phyloP scores from a whole-genome alignment of 371 early-diverging fungal species.

The Syncephalastrum sp. region DNA sequence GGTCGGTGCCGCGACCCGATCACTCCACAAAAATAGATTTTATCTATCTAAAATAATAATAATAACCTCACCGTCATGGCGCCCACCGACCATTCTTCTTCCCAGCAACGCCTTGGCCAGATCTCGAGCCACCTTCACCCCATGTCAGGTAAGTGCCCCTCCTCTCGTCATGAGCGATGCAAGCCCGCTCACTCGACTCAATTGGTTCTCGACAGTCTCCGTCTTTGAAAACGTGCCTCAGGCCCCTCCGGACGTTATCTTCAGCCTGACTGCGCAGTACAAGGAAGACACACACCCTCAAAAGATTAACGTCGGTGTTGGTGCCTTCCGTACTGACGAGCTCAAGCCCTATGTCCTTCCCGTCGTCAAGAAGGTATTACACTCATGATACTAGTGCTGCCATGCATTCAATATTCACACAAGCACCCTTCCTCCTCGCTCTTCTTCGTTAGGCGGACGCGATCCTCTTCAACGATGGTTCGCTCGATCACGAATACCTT shows the following conservation, averaged over 20 bases:
- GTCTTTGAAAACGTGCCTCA: slow-evolving; percentile 65
- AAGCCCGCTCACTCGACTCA: not conserved
- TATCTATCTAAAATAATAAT: slow-evolving; percentile 1
- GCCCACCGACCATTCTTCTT: slow-evolving; percentile 5
- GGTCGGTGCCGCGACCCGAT: slow-evolving; percentile 6
- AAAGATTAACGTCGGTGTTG: slow-evolving; percentile 96
- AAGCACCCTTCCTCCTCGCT: not conserved
- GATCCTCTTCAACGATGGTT: slow-evolving; percentile 66
- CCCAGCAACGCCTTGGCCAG: slow-evolving; percentile 19
- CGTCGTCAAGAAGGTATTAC: slow-evolving; percentile 82
- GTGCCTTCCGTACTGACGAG: slow-evolving; percentile 91
- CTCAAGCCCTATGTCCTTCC: slow-evolving; percentile 95
- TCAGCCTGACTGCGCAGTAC: slow-evolving; percentile 80
- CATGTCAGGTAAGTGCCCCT: slow-evolving; percentile 5
- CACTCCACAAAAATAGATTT: slow-evolving; percentile 7
- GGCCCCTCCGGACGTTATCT: slow-evolving; percentile 91
- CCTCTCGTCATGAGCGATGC: not conserved
- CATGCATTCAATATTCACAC: not conserved
- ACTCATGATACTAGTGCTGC: not conserved
- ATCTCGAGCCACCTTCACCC: slow-evolving; percentile 19
- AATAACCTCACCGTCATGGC: not conserved
- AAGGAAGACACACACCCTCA: slow-evolving; percentile 74
- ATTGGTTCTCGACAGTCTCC: slow-evolving; percentile 23
- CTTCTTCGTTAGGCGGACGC: slow-evolving; percentile 70
- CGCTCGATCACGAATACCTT: slow-evolving; percentile 91